phyloP scores from a whole-genome alignment of 2,329 filamentous ascomycete species.

The Talaromyces islandicus region DNA sequence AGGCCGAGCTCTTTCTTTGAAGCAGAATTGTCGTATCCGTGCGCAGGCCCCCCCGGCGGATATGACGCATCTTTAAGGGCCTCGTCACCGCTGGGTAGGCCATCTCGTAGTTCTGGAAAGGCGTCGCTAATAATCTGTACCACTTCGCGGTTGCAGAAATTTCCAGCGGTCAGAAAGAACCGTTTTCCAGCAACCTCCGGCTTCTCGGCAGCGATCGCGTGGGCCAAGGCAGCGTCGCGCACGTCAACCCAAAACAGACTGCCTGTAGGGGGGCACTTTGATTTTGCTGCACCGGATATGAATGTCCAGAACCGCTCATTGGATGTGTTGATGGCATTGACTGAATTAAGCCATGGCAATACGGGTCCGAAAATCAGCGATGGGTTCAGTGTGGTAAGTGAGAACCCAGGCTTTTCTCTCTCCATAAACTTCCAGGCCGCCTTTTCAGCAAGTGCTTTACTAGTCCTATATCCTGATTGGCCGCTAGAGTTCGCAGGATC shows the following conservation, averaged over 20 bases:
- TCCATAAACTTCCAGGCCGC: slow-evolving; percentile 22
- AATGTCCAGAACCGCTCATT: slow-evolving; percentile 24
- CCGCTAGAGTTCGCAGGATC: slow-evolving; percentile 5
- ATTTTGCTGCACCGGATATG: slow-evolving; percentile 14
- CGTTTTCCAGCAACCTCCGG: slow-evolving; percentile 18
- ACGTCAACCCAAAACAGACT: slow-evolving; percentile 23
- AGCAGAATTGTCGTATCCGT: slow-evolving; percentile 33
- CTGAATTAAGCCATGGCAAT: slow-evolving; percentile 2
- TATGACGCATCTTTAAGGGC: slow-evolving; percentile 16
- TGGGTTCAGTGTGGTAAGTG: slow-evolving; percentile 39
- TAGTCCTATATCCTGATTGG: slow-evolving; percentile 39
- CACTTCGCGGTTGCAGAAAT: slow-evolving; percentile 19
- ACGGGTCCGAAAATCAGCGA: slow-evolving; percentile 40
- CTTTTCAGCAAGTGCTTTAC: slow-evolving; percentile 41
- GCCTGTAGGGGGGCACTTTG: slow-evolving; percentile 13
- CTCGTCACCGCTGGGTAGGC: slow-evolving; percentile 24
- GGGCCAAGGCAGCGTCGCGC: slow-evolving; percentile 26
- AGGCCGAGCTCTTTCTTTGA: slow-evolving; percentile 36
- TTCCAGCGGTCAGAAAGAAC: slow-evolving; percentile 17
- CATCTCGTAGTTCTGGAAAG: slow-evolving; percentile 26
- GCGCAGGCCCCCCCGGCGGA: slow-evolving; percentile 13
- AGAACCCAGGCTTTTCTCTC: slow-evolving; percentile 16
- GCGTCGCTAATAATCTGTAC: slow-evolving; percentile 19
- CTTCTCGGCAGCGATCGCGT: slow-evolving; percentile 19
- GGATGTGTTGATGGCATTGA: slow-evolving; percentile 33